Conservation (phyloP, 768 basidiomycete species). For the Russula compacta region DNA sequence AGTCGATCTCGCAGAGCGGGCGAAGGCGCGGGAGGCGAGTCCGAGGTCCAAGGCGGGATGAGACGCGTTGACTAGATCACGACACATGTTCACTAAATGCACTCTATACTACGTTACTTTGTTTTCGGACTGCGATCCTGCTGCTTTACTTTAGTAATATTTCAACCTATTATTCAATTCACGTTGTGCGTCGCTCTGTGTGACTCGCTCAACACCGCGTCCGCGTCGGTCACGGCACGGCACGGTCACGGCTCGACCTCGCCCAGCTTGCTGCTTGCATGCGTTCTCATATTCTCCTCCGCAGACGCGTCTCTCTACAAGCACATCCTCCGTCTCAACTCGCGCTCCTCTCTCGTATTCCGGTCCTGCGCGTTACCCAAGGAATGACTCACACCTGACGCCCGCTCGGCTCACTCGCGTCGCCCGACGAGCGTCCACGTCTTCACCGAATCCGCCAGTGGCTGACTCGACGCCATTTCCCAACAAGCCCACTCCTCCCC, state of each 20-base stretch:
- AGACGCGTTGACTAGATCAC: constrained; percentile 4
- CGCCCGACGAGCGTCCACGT: constrained; percentile 28
- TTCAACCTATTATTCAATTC: too few relatives aligned
- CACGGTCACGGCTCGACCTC: neutral
- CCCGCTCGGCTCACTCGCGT: constrained; percentile 21
- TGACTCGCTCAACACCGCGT: neutral
- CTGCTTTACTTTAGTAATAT: too few relatives aligned
- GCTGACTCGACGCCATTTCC: constrained; percentile 15
- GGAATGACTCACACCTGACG: constrained; percentile 23
- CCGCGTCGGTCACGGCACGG: too few relatives aligned
- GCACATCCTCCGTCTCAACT: constrained; percentile 22
- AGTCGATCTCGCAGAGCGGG: constrained; percentile 82
- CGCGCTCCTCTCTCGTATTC: constrained; percentile 27
- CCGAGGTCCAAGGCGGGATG: constrained; percentile 15
- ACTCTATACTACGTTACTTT: constrained; percentile 6
- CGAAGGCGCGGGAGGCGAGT: constrained; percentile 44
- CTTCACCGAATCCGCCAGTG: constrained; percentile 23
- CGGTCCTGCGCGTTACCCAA: constrained; percentile 25
- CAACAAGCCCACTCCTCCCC: neutral
- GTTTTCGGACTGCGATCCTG: neutral
- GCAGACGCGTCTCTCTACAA: constrained; percentile 28
- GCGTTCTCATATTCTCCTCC: constrained; percentile 32
- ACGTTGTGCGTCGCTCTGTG: neutral
- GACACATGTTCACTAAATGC: neutral
- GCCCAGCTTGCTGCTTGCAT: constrained; percentile 22